Base-by-base conservation (phyloP, 352 stramenopile species). In the Phytopythium mirpurense region DNA sequence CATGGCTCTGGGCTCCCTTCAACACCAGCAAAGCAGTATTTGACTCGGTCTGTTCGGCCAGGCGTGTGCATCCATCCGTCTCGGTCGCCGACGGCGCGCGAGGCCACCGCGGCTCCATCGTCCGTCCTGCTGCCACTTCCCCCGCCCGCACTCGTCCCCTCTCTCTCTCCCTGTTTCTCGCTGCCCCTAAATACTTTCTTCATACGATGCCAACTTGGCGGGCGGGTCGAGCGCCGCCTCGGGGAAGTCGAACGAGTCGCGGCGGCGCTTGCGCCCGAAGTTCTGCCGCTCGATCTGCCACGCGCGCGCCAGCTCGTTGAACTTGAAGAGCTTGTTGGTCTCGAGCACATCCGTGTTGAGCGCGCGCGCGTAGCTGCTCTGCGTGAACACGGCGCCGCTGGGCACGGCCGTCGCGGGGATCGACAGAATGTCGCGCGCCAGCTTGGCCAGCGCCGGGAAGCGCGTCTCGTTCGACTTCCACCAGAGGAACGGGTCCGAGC, bases 151-250 rank as follows among this genome's bases (percentile, higher is more conserved):
- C n/a, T n/a, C n/a, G n/a, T n/a, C n/a, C n/a, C n/a, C n/a, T n/a
- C n/a, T n/a, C n/a, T n/a, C n/a, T n/a, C n/a, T n/a, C n/a, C n/a
- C n/a, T n/a, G n/a, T n/a, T n/a, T n/a, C n/a, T n/a, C n/a, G 24
- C 18, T 34, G 26, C 23, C 42, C 62, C 77, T 90, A 90, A 87
- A 90, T 90, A 87, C 80, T 90, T 81, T 90, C 80, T 83, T 90
- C 80, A 82, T 87, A 88, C 67, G 80, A 73, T 56, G 77, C 51
- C 59, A 88, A 62, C 64, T 87, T 88, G 48, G 61, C 54, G 32
- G 75, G 67, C 14, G 71, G 66, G 35, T 88, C 77, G 49, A 88
- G 58, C 18, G 73, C 62, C 8, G 68, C 58, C 50, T 90, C 80
- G 56, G 76, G 67, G 59, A 85, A 88, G 41, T 88, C 77, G 62